These are phyloP conservation scores for Aspergillus ostianus DNA, from an alignment of 495 filamentous ascomycete genomes.

Conservation along the genomic window DNA sequence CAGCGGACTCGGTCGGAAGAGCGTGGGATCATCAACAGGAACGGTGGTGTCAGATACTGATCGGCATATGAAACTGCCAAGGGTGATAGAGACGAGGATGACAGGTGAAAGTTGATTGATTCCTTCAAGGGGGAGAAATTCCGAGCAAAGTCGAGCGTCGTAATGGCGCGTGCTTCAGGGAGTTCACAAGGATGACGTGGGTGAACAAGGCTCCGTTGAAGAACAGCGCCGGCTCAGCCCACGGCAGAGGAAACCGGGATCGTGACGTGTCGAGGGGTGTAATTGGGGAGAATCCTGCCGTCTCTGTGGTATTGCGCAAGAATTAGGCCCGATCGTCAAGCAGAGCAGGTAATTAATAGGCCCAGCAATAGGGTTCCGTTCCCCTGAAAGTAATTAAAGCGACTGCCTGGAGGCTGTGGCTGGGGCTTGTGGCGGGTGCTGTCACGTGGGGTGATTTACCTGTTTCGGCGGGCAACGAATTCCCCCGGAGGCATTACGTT, in stretches of 20 bases:
- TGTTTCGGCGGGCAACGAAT: conserved; percentile 9
- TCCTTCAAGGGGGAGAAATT: not conserved
- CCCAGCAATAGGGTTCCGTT: not conserved
- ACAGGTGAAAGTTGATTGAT: not conserved
- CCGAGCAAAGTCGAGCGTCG: not conserved
- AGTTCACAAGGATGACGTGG: conserved; percentile 18
- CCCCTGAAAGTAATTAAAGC: not conserved
- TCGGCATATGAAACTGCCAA: conserved; percentile 6
- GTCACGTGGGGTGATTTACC: conserved; percentile 8
- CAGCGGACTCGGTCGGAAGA: conserved; percentile 1
- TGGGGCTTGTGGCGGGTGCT: not conserved
- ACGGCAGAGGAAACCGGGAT: not conserved
- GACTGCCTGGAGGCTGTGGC: conserved; percentile 4
- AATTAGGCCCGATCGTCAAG: too few species aligned
- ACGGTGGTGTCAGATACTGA: not conserved
- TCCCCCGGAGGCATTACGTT: conserved; percentile 2
- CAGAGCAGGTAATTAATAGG: not conserved
- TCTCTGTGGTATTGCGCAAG: too few species aligned
- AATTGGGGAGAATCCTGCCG: not conserved
- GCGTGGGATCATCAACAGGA: conserved; percentile 6
- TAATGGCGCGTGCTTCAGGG: not conserved
- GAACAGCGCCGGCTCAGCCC: conserved; percentile 5
- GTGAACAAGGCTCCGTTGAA: conserved; percentile 2
- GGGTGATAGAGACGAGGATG: not conserved
- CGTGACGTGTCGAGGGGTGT: conserved; percentile 4